These are phyloP conservation scores for Hymenoscyphus occultus DNA, from an alignment of 2,329 filamentous ascomycete species.

Conservation along the genomic window DNA sequence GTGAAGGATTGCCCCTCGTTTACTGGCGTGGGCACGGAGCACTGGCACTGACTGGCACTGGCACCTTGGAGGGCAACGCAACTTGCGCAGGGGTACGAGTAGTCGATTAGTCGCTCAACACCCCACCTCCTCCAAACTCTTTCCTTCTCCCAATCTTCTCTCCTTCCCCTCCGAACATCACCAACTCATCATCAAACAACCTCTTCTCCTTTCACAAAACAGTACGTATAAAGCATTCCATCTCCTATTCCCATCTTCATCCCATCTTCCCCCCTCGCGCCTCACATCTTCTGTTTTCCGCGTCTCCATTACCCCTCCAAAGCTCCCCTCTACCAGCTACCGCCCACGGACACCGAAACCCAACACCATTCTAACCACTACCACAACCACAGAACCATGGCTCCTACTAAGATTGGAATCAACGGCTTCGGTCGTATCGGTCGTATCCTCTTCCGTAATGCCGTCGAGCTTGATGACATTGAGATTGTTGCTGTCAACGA, in stretches of 20 bases:
- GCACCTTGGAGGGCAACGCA: not conserved
- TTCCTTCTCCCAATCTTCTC: not conserved
- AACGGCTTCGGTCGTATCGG: conserved; percentile 99
- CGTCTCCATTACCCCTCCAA: conserved; percentile 5
- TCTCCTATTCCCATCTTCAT: not conserved
- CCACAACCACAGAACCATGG: conserved; percentile 44
- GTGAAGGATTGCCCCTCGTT: not conserved
- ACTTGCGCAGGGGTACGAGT: not conserved
- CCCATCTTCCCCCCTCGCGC: not conserved
- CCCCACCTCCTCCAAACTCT: conserved; percentile 6
- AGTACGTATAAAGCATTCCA: conserved; percentile 22
- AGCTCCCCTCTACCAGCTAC: not conserved
- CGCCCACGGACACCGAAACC: not conserved
- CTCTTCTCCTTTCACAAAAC: conserved; percentile 16
- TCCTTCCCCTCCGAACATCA: not conserved
- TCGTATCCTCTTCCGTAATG: conserved; percentile 98
- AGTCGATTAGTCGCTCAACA: not conserved
- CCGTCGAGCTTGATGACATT: conserved; percentile 83
- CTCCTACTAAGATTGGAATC: conserved; percentile 79
- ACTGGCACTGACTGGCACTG: not conserved
- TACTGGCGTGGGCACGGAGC: no score
- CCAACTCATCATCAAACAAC: conserved; percentile 6
- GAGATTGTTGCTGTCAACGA: conserved; percentile 97
- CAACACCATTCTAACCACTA: conserved; percentile 17
- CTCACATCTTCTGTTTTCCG: not conserved